Conservation (phyloP, 1,139 yeast species). For the Sugiyamaella grinbergsii region DNA sequence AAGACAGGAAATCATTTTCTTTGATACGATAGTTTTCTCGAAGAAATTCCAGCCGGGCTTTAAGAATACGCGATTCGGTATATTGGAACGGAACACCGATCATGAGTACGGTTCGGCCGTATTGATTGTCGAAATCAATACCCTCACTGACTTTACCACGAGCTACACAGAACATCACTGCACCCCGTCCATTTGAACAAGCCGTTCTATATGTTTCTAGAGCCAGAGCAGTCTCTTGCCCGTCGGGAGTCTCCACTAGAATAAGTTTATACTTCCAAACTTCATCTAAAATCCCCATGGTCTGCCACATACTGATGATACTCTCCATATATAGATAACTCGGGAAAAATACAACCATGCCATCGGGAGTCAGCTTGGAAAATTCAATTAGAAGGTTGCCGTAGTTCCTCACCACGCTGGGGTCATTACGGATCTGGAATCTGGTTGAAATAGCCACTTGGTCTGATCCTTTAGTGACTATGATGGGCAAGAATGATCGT, state of each 20-base stretch:
- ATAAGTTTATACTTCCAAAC: slow-evolving; percentile 97
- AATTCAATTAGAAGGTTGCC: slow-evolving; percentile 91
- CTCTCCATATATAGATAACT: slow-evolving; percentile 97
- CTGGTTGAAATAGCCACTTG: slow-evolving; percentile 96
- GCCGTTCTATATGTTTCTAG: slow-evolving; percentile 95
- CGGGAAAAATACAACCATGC: slow-evolving; percentile 96
- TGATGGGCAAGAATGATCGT: slow-evolving; percentile 89
- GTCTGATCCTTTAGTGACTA: slow-evolving; percentile 96
- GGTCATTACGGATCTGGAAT: slow-evolving; percentile 96
- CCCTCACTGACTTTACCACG: slow-evolving; percentile 99
- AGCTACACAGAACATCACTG: slow-evolving; percentile 92
- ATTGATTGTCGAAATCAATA: slow-evolving; percentile 98
- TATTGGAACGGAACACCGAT: slow-evolving; percentile 99
- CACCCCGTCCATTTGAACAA: slow-evolving; percentile 97
- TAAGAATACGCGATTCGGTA: slow-evolving; percentile 92
- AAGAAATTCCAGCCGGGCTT: slow-evolving; percentile 89
- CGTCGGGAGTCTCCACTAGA: slow-evolving; percentile 98
- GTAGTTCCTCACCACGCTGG: slow-evolving; percentile 94
- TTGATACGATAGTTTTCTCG: slow-evolving; percentile 90
- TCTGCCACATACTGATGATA: slow-evolving; percentile 97
- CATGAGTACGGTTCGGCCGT: slow-evolving; percentile 96
- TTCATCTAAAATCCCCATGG: slow-evolving; percentile 95
- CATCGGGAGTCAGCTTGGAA: slow-evolving; percentile 95
- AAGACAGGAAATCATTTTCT: slow-evolving; percentile 91
- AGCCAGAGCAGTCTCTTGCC: slow-evolving; percentile 95